Base-by-base conservation (phyloP, 352 stramenopile genomes). In the Phytophthora pisi region DNA sequence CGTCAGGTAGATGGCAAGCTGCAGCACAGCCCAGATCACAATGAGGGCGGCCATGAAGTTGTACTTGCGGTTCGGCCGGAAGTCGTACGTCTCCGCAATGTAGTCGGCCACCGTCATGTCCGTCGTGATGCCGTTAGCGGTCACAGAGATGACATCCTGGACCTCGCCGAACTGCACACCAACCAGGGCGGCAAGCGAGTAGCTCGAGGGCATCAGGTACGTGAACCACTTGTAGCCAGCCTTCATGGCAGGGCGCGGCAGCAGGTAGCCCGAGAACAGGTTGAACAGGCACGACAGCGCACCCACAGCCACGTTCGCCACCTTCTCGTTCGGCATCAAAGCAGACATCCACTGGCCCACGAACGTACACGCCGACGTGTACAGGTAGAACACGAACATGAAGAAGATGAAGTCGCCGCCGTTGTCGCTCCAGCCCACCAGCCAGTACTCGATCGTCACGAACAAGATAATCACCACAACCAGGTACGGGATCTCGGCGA, bases 401-500 rank as follows among this genome's bases (percentile, higher is more conserved):
- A 64, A 26, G 3, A 26, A 4, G 20, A 20, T 20, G 20, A 20
- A 20, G 20, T 20, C 20, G 20, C 20, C 20, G 3, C 54, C 76
- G 2, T 70, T 57, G 3, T 45, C 20, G 20, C 20, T 20, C 20
- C 20, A 20, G 20, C 20, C 20, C 20, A 20, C 20, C 20, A 20
- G 20, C 20, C 20, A 20, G 20, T 20, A 20, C 20, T 20, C 20
- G 20, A 20, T 20, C 20, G 20, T 20, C 20, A 20, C 20, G 20
- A 20, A 20, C 20, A 20, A 1, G 20, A 20, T 20, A 1, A 20
- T 20, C 20, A 20, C 20, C 7, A 84, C 52, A 5, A 86, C 64
- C 28, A 92, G 50, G 68, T 90, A 90, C 31, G 84, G 84, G 2
- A 91, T 16, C 45, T 92, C 84, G 2, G 80, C 78, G n/a, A 82